phyloP scores from a whole-genome alignment of 306 rosid species.

The Geum urbanum region DNA sequence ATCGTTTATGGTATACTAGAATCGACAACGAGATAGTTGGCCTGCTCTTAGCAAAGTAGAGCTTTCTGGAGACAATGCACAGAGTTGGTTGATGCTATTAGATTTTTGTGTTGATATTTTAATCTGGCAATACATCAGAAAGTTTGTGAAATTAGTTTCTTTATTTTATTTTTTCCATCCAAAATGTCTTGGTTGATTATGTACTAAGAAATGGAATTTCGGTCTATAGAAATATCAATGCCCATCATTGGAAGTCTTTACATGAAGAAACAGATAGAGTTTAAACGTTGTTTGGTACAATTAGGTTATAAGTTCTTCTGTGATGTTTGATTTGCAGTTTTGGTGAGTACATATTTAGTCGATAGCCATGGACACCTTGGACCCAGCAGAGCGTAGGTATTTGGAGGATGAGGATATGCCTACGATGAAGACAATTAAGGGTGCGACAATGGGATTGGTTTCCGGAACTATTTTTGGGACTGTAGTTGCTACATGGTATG shows the following conservation, averaged over 20 bases:
- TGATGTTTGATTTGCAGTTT: conserved; percentile 16
- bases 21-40: background rate
- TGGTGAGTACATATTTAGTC: conserved; percentile 16
- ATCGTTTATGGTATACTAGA: background rate
- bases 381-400: conserved; percentile 79
- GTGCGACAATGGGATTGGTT: conserved; percentile 79
- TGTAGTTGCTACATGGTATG: conserved; percentile 83
- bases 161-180: background rate
- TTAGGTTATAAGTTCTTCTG: background rate
- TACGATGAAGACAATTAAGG: conserved; percentile 67
- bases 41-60: background rate
- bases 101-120: background rate
- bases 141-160: no score
- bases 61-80: no score
- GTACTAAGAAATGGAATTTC: conserved; percentile 9
- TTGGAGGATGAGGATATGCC: conserved; percentile 84
- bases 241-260: background rate
- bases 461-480: conserved; percentile 87
- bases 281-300: background rate
- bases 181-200: conserved; percentile 4
- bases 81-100: background rate
- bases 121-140: no score
- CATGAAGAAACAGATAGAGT: background rate
- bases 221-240: background rate
- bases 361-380: conserved; percentile 56